Conservation (phyloP, 768 basidiomycete species). For the Crepidotus variabilis region DNA sequence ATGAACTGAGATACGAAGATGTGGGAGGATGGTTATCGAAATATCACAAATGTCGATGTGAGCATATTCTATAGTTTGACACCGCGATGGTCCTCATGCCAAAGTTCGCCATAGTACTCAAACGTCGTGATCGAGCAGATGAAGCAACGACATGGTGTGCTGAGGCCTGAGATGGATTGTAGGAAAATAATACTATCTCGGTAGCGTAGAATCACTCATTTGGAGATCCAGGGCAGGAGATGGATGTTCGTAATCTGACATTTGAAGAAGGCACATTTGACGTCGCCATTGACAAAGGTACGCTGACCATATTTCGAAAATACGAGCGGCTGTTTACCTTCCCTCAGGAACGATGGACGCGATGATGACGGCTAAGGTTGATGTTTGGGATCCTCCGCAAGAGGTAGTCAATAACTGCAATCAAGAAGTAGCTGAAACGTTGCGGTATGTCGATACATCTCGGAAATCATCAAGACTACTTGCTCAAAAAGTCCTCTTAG, state of each 20-base stretch:
- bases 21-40: slow-evolving; percentile 83
- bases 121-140: slow-evolving; percentile 71
- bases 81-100: not conserved
- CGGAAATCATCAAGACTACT: not conserved
- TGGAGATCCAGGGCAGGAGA: slow-evolving; percentile 62
- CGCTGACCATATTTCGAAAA: not conserved
- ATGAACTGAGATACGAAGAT: slow-evolving; percentile 41
- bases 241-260: slow-evolving; percentile 71
- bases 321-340: not conserved
- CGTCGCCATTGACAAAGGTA: slow-evolving; percentile 80
- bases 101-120: slow-evolving; percentile 54
- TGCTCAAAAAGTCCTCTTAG: slow-evolving; percentile 27
- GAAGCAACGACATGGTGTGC: slow-evolving; percentile 44
- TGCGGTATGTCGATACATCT: slow-evolving; percentile 49
- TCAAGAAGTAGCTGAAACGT: slow-evolving; percentile 71
- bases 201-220: not conserved
- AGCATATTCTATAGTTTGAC: slow-evolving; percentile 25
- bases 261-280: slow-evolving; percentile 67
- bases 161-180: slow-evolving; percentile 73
- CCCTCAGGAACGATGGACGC: slow-evolving; percentile 75
- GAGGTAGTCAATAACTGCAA: slow-evolving; percentile 68
- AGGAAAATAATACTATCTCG: slow-evolving; percentile 13
- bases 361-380: slow-evolving; percentile 80
- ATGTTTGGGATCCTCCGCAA: slow-evolving; percentile 81
- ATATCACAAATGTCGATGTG: slow-evolving; percentile 75